phyloP scores from a whole-genome alignment of 1,284 basidiomycete species.

The Sanghuangporus baumii region DNA sequence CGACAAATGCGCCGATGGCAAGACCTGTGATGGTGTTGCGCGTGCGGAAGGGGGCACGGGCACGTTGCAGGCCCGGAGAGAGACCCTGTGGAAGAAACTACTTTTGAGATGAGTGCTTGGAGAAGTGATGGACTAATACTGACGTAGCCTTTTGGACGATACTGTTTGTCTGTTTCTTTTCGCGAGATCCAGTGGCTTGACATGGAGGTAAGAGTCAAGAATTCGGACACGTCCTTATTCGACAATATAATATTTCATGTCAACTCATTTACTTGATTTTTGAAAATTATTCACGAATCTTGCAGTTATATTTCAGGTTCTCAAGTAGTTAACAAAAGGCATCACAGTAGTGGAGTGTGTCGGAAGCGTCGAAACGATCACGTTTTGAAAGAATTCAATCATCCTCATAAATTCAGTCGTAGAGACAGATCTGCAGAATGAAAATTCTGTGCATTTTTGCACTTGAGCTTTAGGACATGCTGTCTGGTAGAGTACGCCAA shows the following conservation, averaged over 20 bases:
- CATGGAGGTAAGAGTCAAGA: conserved; percentile 12
- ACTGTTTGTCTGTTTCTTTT: conserved; percentile 20
- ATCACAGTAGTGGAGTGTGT: no score
- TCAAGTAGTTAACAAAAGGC: no score
- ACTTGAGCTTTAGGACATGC: no score
- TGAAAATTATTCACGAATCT: not conserved
- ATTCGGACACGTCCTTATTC: not conserved
- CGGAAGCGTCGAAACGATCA: no score
- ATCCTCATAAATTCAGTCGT: no score
- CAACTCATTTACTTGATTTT: not conserved
- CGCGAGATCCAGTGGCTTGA: conserved; percentile 21
- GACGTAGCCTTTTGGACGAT: conserved; percentile 25
- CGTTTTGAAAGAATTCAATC: no score
- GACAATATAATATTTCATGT: not conserved
- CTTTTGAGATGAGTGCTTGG: not conserved
- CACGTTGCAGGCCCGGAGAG: conserved; percentile 83
- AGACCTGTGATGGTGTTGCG: conserved; percentile 79
- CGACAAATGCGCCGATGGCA: conserved; percentile 67
- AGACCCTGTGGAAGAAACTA: conserved; percentile 50
- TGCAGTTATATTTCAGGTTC: no score
- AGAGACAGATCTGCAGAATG: no score
- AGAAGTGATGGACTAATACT: conserved; percentile 9
- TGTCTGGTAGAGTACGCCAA: no score
- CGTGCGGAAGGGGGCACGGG: conserved; percentile 76
- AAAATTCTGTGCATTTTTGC: no score